Base-by-base conservation (phyloP, 2,329 filamentous ascomycete genomes). In the Scopulariopsis brevicaulis region DNA sequence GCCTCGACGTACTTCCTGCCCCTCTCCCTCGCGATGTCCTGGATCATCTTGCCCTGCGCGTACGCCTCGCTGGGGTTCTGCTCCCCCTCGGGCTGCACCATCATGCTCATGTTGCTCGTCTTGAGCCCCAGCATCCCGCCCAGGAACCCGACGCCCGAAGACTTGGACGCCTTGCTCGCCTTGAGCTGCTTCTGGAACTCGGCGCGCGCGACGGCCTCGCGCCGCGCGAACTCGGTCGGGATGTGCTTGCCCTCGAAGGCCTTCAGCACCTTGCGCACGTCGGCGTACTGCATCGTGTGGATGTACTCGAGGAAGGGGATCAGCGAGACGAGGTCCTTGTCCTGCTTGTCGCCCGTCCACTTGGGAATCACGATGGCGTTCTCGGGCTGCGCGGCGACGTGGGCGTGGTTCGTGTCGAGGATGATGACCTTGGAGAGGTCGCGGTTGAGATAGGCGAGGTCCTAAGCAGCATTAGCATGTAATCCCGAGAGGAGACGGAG, bases 291-390 rank as follows among this genome's bases (percentile, higher is more conserved):
- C 89, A 97, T 96, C 22, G 91, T 94, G 63, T 91, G 90, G 63
- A 99, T 84, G 73, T 96, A 97, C 75, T 99, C 94, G 62, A 99
- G 85, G 83, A 99, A 96, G 14, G 94, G 94, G 60, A 99, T 96
- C 54, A 96, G 77, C 4, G 85, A 82, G 24, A 99, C 88, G 12
- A 99, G 86, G 53, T 90, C 89, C 68, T 85, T 90, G 71, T 99
- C 93, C 65, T 85, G 83, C 53, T 85, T 73, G 63, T 95, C 82
- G 37, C 94, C 94, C 58, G 80, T 88, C 94, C 94, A 99, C 65
- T 92, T 91, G 34, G 90, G 84, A 34, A 99, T 77, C 53, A 97
- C 77, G 64, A 99, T 94, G 63, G 94, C 90, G 72, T 99, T 99
- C 67, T 96, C 90, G n/a, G 94, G 94, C 68, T 99, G 94, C 63